Conservation (phyloP, 2,329 filamentous ascomycete genomes). For the Phaeophleospora eucalypticola region DNA sequence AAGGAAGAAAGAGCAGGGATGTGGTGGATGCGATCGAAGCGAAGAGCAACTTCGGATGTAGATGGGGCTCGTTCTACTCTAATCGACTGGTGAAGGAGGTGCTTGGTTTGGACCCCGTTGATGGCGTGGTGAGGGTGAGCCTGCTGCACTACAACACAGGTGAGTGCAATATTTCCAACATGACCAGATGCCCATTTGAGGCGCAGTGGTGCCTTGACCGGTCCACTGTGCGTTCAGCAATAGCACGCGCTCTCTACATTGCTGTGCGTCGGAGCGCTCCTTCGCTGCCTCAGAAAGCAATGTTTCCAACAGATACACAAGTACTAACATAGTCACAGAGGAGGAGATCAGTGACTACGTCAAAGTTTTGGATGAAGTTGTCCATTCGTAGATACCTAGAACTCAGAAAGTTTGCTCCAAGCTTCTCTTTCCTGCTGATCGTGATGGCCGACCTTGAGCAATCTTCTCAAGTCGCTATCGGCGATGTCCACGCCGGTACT, state of each 20-base stretch:
- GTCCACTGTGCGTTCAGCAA: too few relatives aligned
- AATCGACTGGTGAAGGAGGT: conserved; percentile 59
- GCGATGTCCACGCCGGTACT: neutral
- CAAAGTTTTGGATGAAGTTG: conserved; percentile 49
- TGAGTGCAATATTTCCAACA: conserved; percentile 40
- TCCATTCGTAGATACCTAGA: conserved; percentile 7
- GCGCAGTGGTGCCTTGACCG: neutral
- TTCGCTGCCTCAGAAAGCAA: too few relatives aligned
- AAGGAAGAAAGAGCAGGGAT: conserved; percentile 52
- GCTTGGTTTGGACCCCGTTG: conserved; percentile 50
- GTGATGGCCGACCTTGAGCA: too few relatives aligned
- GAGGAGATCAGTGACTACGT: conserved; percentile 55
- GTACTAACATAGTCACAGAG: conserved; percentile 37
- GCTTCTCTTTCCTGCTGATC: too few relatives aligned
- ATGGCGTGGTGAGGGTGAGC: conserved; percentile 66
- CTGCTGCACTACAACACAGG: conserved; percentile 70
- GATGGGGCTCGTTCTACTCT: conserved; percentile 67
- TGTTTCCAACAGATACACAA: too few relatives aligned
- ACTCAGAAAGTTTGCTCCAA: too few relatives aligned
- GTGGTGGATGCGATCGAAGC: conserved; percentile 61
- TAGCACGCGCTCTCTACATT: too few relatives aligned
- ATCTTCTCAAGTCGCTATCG: too few relatives aligned
- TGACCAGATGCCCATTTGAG: conserved; percentile 1
- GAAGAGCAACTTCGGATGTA: conserved; percentile 56
- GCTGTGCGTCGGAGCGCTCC: too few relatives aligned